Evolutionary conservation across 106 monocot genomes (phyloP), one percentile per base, ranked within the genome.

Genomic region (Dendrobium nobile): DNA sequence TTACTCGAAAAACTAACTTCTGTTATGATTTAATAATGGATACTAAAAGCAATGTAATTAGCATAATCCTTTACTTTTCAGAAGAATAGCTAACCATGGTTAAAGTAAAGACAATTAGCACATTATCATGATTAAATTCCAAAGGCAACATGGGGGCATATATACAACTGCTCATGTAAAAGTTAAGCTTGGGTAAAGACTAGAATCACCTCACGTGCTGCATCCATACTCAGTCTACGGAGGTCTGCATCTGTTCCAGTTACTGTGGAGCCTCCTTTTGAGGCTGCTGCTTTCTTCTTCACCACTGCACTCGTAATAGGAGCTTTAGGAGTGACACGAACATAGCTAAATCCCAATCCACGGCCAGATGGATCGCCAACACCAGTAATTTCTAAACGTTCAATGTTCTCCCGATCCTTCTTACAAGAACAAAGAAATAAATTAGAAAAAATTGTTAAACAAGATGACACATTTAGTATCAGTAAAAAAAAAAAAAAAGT

Each of bases 231-330:
- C 77, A 99, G 85, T 78, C 95, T 89, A 26, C 95, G 95, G 51
- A 99, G 95, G 85, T 99, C 98, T 67, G 98, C 98, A 91, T 99
- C 98, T 45, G 98, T 99, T 61, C 98, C 98, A 54, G 98, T 99
- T 40, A 99, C 95, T 19, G 98, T 89, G 82, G 92, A 86, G 79
- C 90, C 83, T 47, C 87, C 92, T 87, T 87, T 87, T 64, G 87
- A 84, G 82, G 85, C 83, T 84, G 91, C 82, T 65, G 88, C 79
- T 79, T 99, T 99, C 79, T 98, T 98, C 77, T 99, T 99, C 19
- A 79, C 75, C n/a, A 81, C 79, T 88, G 94, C 79, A 84, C 80
- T 93, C 54, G 92, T 83, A 72, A 89, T 79, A 54, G 89, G 85
- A 73, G 92, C 84, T 85, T 99, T 95, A 5, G 98, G 88, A 67